Conservation (phyloP, 2,329 filamentous ascomycete genomes). For the Pseudogymnoascus sp. region DNA sequence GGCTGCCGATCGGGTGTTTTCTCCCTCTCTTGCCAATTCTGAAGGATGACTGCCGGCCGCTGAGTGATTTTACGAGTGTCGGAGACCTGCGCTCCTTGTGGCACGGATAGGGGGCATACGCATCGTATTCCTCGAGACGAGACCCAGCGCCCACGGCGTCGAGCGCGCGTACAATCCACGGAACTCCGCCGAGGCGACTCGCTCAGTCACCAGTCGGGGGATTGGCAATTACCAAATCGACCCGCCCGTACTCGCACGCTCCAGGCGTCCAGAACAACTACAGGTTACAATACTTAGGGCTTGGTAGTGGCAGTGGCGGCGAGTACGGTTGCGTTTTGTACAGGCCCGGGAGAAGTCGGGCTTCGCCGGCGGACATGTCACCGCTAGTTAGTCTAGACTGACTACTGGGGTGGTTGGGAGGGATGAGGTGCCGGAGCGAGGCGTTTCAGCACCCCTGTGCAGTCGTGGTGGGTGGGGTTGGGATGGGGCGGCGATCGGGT, state of each 20-base stretch:
- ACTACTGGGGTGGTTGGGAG: background rate
- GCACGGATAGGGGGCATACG: background rate
- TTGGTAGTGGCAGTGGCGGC: background rate
- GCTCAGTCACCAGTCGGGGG: background rate
- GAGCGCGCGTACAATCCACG: background rate
- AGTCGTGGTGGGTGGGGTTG: background rate
- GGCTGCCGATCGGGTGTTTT: background rate
- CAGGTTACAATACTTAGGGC: background rate
- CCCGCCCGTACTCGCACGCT: background rate
- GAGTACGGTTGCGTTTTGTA: background rate
- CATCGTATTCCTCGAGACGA: background rate
- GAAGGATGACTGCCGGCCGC: background rate
- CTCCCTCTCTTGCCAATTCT: background rate
- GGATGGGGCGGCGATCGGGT: constrained; percentile 4
- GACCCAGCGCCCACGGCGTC: background rate
- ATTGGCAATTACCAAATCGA: background rate
- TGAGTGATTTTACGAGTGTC: background rate
- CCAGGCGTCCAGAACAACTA: constrained; percentile 1
- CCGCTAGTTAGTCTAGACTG: background rate
- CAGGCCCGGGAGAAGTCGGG: constrained; percentile 1
- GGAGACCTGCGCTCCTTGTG: background rate
- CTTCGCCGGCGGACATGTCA: background rate
- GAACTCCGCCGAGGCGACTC: background rate
- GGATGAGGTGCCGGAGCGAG: background rate
- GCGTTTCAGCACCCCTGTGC: background rate